Conservation (phyloP, 768 basidiomycete genomes). For the Phallus indusiatus region DNA sequence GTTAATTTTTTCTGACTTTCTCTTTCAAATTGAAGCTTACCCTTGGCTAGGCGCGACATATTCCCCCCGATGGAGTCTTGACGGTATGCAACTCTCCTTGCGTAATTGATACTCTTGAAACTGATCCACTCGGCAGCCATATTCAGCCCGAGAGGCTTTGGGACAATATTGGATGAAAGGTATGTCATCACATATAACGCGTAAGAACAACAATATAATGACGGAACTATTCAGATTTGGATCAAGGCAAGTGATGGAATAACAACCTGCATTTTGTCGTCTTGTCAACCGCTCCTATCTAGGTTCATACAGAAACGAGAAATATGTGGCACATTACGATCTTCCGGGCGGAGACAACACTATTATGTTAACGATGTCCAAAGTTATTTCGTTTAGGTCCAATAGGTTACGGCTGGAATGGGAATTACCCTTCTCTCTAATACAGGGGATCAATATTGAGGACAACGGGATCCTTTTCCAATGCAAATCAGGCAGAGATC, state of each 20-base stretch:
- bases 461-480: conserved; percentile 85
- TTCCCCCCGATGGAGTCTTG: conserved; percentile 80
- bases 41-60: conserved; percentile 67
- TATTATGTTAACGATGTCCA: conserved; percentile 66
- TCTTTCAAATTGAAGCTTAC: neutral
- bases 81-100: conserved; percentile 41
- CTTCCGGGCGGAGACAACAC: conserved; percentile 73
- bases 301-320: conserved; percentile 68
- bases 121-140: conserved; percentile 46
- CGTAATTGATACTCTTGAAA: neutral
- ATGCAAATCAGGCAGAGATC: conserved; percentile 65
- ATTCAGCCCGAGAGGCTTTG: conserved; percentile 78
- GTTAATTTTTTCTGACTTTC: conserved; percentile 18
- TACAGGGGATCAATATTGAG: conserved; percentile 83
- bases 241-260: conserved; percentile 37
- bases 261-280: neutral
- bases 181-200: neutral
- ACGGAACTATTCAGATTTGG: conserved; percentile 51
- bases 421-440: conserved; percentile 82
- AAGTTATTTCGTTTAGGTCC: conserved; percentile 78
- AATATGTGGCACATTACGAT: conserved; percentile 88
- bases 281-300: neutral
- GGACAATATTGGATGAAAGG: conserved; percentile 91
- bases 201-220: neutral
- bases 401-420: conserved; percentile 79